Conservation (phyloP, 345 rosid genomes). For the Bruguiera gymnorhiza region DNA sequence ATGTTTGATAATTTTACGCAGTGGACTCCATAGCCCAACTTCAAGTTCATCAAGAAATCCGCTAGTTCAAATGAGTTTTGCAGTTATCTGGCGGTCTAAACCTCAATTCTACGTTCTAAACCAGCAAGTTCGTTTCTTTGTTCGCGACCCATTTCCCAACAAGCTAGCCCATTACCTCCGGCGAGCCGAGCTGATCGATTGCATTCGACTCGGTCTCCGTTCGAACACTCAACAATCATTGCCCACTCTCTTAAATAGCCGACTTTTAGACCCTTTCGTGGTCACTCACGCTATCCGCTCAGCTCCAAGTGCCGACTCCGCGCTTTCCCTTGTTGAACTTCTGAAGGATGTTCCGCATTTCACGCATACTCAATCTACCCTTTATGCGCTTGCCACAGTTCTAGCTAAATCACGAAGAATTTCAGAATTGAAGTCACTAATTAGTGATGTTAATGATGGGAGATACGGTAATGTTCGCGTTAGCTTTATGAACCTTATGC, state of each 20-base stretch:
- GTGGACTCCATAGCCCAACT: neutral
- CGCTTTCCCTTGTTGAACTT: slow-evolving; percentile 48
- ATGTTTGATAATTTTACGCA: slow-evolving; percentile 34
- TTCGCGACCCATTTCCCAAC: slow-evolving; percentile 71
- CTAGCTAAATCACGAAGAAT: slow-evolving; percentile 55
- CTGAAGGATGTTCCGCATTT: slow-evolving; percentile 37
- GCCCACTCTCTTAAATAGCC: slow-evolving; percentile 39
- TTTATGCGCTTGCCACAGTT: slow-evolving; percentile 65
- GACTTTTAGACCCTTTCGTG: slow-evolving; percentile 69
- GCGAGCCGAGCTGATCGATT: slow-evolving; percentile 66
- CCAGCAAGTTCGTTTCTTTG: slow-evolving; percentile 48
- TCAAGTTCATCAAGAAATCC: neutral
- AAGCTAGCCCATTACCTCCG: slow-evolving; percentile 68
- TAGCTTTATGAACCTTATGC: slow-evolving; percentile 71
- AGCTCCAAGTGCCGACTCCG: slow-evolving; percentile 63
- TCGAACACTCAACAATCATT: slow-evolving; percentile 42
- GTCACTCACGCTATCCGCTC: slow-evolving; percentile 67
- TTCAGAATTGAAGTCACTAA: slow-evolving; percentile 47
- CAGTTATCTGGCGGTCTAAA: slow-evolving; percentile 18
- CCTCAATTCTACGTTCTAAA: slow-evolving; percentile 19
- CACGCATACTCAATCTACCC: slow-evolving; percentile 43
- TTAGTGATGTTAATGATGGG: slow-evolving; percentile 46
- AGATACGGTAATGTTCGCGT: slow-evolving; percentile 42
- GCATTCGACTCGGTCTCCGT: slow-evolving; percentile 65
- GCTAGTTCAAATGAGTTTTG: slow-evolving; percentile 36